Percentiles rank a stretch among this genome's conserved stretches.
These are phyloP conservation scores for Xerocomus potaroensis DNA, from an alignment of 768 basidiomycete species.

Conservation along the genomic window DNA sequence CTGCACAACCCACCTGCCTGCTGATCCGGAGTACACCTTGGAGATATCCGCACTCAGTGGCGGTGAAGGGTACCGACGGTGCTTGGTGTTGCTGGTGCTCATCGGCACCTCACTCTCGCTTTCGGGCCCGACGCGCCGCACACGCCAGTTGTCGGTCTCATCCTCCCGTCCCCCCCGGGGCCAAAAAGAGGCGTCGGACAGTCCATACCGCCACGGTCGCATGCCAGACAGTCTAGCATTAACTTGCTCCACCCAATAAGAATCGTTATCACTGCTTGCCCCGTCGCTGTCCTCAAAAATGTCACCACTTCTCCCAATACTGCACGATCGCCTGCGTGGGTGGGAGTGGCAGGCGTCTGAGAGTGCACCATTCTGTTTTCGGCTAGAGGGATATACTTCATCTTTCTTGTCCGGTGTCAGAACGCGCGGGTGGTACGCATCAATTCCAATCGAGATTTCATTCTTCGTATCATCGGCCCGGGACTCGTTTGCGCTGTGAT, in stretches of 20 bases:
- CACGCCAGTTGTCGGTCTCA: slow-evolving; percentile 12
- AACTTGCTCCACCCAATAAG: slow-evolving; percentile 11
- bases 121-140: not conserved
- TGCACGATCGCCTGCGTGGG: not conserved
- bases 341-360: not conserved
- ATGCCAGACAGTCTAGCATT: not conserved
- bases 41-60: not conserved
- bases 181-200: slow-evolving; percentile 1
- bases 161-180: slow-evolving; percentile 2
- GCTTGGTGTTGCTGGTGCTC: not conserved
- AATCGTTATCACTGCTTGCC: no score
- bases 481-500: not conserved
- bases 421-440: not conserved
- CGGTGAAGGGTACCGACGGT: slow-evolving; percentile 7
- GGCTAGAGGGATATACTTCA: not conserved
- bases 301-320: not conserved
- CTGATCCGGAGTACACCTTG: not conserved
- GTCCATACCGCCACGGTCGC: not conserved
- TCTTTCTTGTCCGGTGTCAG: not conserved
- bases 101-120: not conserved
- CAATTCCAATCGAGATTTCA: not conserved
- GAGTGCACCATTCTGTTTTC: not conserved
- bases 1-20: slow-evolving; percentile 3
- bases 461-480: not conserved
- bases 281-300: slow-evolving; percentile 1